A percentile compares a stretch with the other conserved stretches of the same genome.
Conservation (phyloP, 257 asterid genomes). For the Solanum lignicaule region DNA sequence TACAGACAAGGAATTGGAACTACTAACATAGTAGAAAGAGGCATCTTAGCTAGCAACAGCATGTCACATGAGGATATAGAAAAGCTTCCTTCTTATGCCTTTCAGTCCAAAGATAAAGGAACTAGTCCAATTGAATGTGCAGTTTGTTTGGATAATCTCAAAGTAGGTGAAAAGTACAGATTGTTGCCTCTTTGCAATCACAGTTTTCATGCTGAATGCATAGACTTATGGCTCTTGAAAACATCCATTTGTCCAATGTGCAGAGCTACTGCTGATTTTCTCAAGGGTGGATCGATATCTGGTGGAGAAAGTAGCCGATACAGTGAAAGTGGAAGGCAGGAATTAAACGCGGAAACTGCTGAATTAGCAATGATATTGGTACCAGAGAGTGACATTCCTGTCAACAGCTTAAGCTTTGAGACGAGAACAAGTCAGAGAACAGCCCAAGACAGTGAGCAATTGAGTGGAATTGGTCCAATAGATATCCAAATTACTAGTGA, state of each 20-base stretch:
- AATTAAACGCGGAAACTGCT: background rate
- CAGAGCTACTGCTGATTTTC: constrained; percentile 27
- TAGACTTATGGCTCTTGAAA: constrained; percentile 55
- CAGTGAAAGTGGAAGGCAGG: constrained; percentile 7
- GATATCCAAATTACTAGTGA: background rate
- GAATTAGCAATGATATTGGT: background rate
- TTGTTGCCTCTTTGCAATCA: constrained; percentile 46
- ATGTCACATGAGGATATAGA: constrained; percentile 72
- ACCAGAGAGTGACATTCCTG: background rate
- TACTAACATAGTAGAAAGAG: constrained; percentile 25
- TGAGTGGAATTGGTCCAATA: background rate
- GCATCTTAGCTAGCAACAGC: constrained; percentile 44
- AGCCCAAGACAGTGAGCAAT: background rate
- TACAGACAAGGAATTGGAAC: constrained; percentile 19
- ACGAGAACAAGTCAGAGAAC: background rate
- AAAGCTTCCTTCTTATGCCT: constrained; percentile 64
- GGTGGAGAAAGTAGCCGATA: constrained; percentile 12
- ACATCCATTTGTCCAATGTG: constrained; percentile 58
- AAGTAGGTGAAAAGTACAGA: constrained; percentile 50
- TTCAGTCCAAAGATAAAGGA: constrained; percentile 32
- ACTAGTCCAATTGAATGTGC: constrained; percentile 28
- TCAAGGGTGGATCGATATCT: background rate
- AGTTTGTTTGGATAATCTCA: constrained; percentile 49
- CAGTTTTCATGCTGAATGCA: constrained; percentile 46
- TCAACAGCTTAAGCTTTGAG: background rate